Evolutionary conservation across 805 yeast species (phyloP), one percentile per base, ranked within the genome.

Genomic region (Sugiyamaella americana): DNA sequence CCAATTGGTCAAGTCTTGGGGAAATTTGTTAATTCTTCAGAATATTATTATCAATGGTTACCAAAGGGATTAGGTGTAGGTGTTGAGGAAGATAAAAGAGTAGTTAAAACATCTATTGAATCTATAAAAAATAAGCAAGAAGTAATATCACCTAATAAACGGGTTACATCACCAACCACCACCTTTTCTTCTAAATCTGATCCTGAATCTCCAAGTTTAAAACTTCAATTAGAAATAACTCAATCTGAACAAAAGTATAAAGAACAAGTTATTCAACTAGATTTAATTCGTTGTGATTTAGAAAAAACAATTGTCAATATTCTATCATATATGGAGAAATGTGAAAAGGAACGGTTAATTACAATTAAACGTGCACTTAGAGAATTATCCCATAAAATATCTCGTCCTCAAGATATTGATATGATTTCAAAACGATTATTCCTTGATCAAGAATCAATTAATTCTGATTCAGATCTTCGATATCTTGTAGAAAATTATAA

Each of bases 1-100:
- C 70, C 80, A 17, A 78, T 84, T 22, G 91, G 89, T 1, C 72
- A 78, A 39, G 74, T 77, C 60, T 66, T 68, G 39, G 54, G 50
- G 35, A 69, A 63, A 46, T 87, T 86, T 63, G 83, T 79, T 35
- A 84, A 82, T 62, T 78, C 88, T 8, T 75, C 87, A 3, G 78
- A 78, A 42, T 77, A 79, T 51, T 72, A 70, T 54, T 87, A 85
- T 58, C 95, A 86, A 62, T 87, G 95, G 93, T 80, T 74, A 55
- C 77, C 77, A 3, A 62, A 69, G 45, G 82, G 82, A 2, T 24
- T 53, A 11, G n/a, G n/a, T n/a, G n/a, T n/a, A n/a, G n/a, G n/a
- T n/a, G n/a, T n/a, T n/a, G 21, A 18, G 19, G 17, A 29, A 11
- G 13, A 11, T 29, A 11, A 11, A n/a, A 11, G 13, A 11, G 34